phyloP scores from a whole-genome alignment of 345 rosid species.

The Kandelia obovata region DNA sequence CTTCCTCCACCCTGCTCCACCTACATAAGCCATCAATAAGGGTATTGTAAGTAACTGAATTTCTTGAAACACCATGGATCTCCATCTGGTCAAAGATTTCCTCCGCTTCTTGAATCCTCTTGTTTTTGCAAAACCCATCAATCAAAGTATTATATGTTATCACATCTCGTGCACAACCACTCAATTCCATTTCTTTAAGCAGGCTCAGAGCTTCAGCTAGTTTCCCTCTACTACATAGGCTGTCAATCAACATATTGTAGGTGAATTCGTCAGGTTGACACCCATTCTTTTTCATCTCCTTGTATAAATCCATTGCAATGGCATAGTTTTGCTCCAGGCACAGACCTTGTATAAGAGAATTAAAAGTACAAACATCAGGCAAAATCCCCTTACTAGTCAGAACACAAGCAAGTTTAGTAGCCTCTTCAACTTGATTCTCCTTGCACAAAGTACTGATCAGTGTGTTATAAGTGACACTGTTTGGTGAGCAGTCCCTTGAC shows the following conservation, averaged over 20 bases:
- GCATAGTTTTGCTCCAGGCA: slow-evolving; percentile 55
- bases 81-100: slow-evolving; percentile 96
- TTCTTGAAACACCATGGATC: slow-evolving; percentile 77
- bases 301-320: slow-evolving; percentile 59
- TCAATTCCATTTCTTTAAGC: slow-evolving; percentile 77
- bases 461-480: slow-evolving; percentile 86
- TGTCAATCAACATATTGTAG: slow-evolving; percentile 73
- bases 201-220: slow-evolving; percentile 59
- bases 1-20: slow-evolving; percentile 67
- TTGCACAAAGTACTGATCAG: slow-evolving; percentile 73
- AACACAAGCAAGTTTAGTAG: slow-evolving; percentile 57
- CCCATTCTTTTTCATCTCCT: slow-evolving; percentile 81
- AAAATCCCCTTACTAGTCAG: slow-evolving; percentile 71
- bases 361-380: slow-evolving; percentile 68
- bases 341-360: slow-evolving; percentile 81
- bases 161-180: slow-evolving; percentile 70
- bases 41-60: slow-evolving; percentile 76
- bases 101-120: slow-evolving; percentile 70
- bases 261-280: slow-evolving; percentile 85
- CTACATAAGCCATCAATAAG: slow-evolving; percentile 86
- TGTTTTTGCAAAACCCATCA: slow-evolving; percentile 78
- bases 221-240: slow-evolving; percentile 63
- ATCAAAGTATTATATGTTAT: slow-evolving; percentile 84
- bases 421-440: slow-evolving; percentile 80
- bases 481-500: slow-evolving; percentile 74